Conservation (phyloP, 176 grass and related monocot species). For the Oryza brachyantha region DNA sequence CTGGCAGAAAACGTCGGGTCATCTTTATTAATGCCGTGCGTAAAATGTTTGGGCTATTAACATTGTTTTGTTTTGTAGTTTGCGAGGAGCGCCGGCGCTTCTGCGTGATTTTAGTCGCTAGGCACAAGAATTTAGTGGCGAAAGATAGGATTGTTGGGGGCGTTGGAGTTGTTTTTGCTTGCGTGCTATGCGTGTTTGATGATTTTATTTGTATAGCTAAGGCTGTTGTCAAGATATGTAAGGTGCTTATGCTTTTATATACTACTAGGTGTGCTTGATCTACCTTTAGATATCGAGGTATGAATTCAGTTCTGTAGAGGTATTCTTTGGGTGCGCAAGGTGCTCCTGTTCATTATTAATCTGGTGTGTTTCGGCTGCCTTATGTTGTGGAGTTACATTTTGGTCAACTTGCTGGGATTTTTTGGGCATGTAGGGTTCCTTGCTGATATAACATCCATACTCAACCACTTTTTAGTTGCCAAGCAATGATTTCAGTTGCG, state of each 20-base stretch:
- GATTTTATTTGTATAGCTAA: not conserved
- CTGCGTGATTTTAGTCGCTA: constrained; percentile 4
- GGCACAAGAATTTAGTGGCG: not conserved
- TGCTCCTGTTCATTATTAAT: not conserved
- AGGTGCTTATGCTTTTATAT: not conserved
- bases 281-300: not conserved
- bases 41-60: not conserved
- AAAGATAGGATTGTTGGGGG: not conserved
- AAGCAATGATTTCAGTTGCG: not conserved
- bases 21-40: not conserved
- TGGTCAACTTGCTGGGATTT: not conserved
- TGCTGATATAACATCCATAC: not conserved
- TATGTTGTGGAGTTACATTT: not conserved
- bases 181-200: not conserved
- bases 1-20: not conserved
- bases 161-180: not conserved
- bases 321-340: not conserved
- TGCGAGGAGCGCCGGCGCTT: not conserved
- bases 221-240: not conserved
- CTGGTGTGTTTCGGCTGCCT: not conserved
- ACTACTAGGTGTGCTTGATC: not conserved
- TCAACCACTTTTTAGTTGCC: not conserved
- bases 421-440: not conserved
- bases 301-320: not conserved
- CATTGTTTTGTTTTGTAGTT: not conserved